Base-by-base conservation (phyloP, 805 yeast species). In the Metschnikowia colocasiae region DNA sequence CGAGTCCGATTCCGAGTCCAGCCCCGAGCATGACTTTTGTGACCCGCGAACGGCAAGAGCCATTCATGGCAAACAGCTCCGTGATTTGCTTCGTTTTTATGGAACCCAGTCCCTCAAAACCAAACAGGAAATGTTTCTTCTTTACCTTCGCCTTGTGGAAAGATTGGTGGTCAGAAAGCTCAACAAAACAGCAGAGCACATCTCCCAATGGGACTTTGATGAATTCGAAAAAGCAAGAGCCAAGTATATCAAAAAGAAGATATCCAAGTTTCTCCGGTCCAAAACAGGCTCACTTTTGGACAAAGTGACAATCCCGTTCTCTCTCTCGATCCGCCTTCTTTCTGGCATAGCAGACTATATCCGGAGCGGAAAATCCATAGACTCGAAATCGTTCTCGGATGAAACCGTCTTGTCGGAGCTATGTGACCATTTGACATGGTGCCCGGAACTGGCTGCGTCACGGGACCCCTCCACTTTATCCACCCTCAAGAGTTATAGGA, bases 251-350 rank as follows among this genome's bases (percentile, higher is more conserved):
- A 40, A 40, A 18, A 20, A 30, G 15, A 40, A 40, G 12, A 8
- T 40, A 3, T 30, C 36, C 27, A 32, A 15, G 15, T 30, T 40
- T 4, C 43, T 40, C 20, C 43, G 43, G 13, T 30, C 43, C 26
- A 31, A 31, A 30, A 40, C 43, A 3, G 36, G 43, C 16, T 40
- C 43, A 7, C 29, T 40, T n/a, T 23, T 40, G 22, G 43, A 40
- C 3, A 40, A 30, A 16, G 35, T 31, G 16, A 31, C 36, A 4
- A 30, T 40, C 15, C 43, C 43, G 10, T 40, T 40, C 10, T 30
- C 36, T 2, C 22, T 40, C 12, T 40, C 43, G 13, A 15, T 40
- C 2, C 18, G 23, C 6, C n/a, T 40, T 6, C 35, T 40, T 31
- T 30, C 35, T 8, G 6, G 26, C 15, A 31, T 40, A 12, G 43